A percentile compares a stretch with the other conserved stretches of the same genome.
phyloP scores from a whole-genome alignment of 2,329 filamentous ascomycete species.

The Grosmannia clavigera region DNA sequence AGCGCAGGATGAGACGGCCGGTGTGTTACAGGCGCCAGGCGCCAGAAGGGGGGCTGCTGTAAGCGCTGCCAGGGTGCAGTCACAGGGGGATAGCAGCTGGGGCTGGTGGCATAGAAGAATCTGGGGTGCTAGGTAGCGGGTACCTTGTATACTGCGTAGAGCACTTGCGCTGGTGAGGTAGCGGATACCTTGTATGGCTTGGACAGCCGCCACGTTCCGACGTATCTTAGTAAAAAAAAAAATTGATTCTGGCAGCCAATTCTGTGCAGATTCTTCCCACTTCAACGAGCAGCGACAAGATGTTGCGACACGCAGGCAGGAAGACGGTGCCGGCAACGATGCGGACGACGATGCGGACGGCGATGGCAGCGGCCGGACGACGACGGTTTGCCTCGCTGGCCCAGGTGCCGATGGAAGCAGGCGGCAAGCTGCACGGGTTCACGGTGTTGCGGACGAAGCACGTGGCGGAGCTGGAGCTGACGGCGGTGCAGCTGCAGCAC shows the following conservation, averaged over 20 bases:
- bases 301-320: not conserved
- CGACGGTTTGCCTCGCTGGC: slow-evolving; percentile 29
- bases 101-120: too few species aligned
- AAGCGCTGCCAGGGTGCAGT: not conserved
- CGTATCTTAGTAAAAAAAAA: not conserved
- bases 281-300: not conserved
- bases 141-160: too few species aligned
- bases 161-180: not conserved
- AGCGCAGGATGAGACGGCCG: not conserved
- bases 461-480: slow-evolving; percentile 86
- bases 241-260: not conserved
- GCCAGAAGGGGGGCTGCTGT: not conserved
- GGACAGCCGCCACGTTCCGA: not conserved
- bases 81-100: not conserved
- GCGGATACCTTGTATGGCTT: not conserved
- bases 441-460: slow-evolving; percentile 80
- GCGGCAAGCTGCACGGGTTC: slow-evolving; percentile 86
- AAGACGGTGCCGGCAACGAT: not conserved
- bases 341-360: not conserved
- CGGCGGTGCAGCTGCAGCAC: slow-evolving; percentile 79
- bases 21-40: not conserved
- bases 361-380: too few species aligned
- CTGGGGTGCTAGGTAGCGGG: too few species aligned
- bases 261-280: not conserved
- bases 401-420: slow-evolving; percentile 57